Conservation (phyloP, 768 basidiomycete species). For the Termitomyces heimii region DNA sequence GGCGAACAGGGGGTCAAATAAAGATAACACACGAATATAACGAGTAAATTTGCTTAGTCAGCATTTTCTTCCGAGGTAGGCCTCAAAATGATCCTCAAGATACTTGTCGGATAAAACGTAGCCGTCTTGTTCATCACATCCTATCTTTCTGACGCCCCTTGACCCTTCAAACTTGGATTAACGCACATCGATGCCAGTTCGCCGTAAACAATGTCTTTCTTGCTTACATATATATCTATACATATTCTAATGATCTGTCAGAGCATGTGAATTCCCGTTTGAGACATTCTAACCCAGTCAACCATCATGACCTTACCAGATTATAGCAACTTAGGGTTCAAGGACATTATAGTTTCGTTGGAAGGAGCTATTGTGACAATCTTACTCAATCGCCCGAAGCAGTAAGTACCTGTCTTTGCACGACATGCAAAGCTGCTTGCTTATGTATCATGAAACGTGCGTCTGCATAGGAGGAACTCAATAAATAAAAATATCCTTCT, state of each 20-base stretch:
- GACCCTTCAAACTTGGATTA: neutral
- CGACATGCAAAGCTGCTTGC: neutral
- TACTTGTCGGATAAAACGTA: neutral
- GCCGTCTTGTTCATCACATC: neutral
- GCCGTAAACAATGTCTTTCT: neutral
- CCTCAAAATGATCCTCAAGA: neutral
- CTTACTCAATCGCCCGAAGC: conserved; percentile 39
- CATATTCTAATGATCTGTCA: neutral
- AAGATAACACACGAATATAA: conserved; percentile 1
- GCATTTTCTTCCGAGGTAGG: neutral
- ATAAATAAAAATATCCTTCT: conserved; percentile 25
- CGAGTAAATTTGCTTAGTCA: conserved; percentile 6
- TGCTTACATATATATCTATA: neutral
- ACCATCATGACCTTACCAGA: conserved; percentile 21
- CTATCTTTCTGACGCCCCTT: neutral
- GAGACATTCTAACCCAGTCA: neutral
- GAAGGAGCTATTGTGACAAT: conserved; percentile 40
- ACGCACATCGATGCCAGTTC: neutral
- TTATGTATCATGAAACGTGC: neutral
- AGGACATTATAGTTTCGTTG: conserved; percentile 34
- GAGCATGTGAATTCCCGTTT: neutral
- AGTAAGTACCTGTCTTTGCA: conserved; percentile 25
- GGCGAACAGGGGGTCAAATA: neutral
- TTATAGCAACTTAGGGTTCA: conserved; percentile 31
- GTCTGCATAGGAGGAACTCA: conserved; percentile 35